Evolutionary conservation across 1,284 basidiomycete genomes (phyloP).

Genomic region (Pseudomicrostroma phylloplanum): DNA sequence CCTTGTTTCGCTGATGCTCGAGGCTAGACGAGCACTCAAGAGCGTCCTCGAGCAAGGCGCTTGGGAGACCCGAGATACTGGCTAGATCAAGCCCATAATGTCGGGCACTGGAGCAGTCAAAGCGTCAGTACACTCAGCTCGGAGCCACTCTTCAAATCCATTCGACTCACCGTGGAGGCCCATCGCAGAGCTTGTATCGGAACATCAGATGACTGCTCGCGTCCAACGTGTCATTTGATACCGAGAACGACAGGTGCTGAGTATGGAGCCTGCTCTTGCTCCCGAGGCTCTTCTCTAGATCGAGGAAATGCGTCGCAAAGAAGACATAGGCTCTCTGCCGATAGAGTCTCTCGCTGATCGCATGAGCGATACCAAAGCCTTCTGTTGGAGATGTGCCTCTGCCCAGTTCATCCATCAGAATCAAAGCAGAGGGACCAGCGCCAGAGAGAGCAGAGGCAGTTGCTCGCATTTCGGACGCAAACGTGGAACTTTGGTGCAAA

Average conservation of each 20-base stretch:
- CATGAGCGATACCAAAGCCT: slow-evolving; percentile 82
- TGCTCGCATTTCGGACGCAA: slow-evolving; percentile 34
- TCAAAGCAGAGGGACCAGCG: slow-evolving; percentile 58
- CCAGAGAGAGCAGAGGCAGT: slow-evolving; percentile 57
- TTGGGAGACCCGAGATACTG: background rate
- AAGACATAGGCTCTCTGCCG: slow-evolving; percentile 67
- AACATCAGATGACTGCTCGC: background rate
- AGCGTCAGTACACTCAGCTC: background rate
- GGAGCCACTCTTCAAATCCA: background rate
- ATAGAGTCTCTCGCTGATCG: slow-evolving; percentile 81
- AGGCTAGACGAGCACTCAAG: background rate
- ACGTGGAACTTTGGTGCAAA: slow-evolving; percentile 14
- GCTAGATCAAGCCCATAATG: background rate
- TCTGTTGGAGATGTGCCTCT: slow-evolving; percentile 77
- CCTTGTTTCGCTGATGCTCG: background rate
- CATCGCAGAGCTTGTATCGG: background rate
- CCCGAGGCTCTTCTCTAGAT: slow-evolving; percentile 22
- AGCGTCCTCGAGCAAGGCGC: background rate
- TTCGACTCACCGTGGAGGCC: background rate
- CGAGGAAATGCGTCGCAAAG: slow-evolving; percentile 70
- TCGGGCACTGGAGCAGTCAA: background rate
- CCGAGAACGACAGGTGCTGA: background rate
- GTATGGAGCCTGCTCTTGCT: too few relatives aligned
- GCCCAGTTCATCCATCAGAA: slow-evolving; percentile 85
- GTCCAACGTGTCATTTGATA: background rate